Evolutionary conservation across 176 grass and related monocot genomes (phyloP).

Genomic region (Avena atlantica): DNA sequence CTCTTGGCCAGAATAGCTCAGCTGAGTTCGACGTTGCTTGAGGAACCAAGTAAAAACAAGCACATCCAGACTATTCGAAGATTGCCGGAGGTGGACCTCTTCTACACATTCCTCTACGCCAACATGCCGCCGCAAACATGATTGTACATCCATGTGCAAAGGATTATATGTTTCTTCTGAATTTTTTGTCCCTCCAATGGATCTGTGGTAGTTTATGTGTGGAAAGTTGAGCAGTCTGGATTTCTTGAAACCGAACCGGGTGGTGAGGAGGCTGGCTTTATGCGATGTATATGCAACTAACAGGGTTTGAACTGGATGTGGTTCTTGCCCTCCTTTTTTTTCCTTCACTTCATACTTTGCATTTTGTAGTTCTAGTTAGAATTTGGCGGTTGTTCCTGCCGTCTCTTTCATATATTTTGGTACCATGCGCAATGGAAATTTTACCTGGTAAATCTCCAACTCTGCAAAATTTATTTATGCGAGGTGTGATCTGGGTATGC

Average conservation of each 20-base stretch:
- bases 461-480: background rate
- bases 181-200: constrained; percentile 24
- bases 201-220: background rate
- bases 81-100: constrained; percentile 84
- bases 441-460: background rate
- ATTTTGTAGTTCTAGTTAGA: no score
- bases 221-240: background rate
- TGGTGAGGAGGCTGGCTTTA: constrained; percentile 11
- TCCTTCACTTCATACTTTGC: background rate
- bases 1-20: constrained; percentile 80
- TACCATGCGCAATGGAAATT: no score
- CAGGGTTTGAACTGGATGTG: background rate
- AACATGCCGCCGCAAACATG: constrained; percentile 65
- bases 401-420: no score
- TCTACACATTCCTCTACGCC: constrained; percentile 90
- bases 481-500: background rate
- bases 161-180: constrained; percentile 7
- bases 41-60: constrained; percentile 88
- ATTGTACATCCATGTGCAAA: constrained; percentile 8
- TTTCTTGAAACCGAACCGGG: constrained; percentile 14
- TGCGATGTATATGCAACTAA: constrained; percentile 25
- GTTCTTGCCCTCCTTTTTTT: background rate
- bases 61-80: constrained; percentile 73
- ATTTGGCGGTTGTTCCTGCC: no score
- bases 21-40: constrained; percentile 67